phyloP scores from a whole-genome alignment of 1,284 basidiomycete genomes.

The Tetrapyrgos nigripes region DNA sequence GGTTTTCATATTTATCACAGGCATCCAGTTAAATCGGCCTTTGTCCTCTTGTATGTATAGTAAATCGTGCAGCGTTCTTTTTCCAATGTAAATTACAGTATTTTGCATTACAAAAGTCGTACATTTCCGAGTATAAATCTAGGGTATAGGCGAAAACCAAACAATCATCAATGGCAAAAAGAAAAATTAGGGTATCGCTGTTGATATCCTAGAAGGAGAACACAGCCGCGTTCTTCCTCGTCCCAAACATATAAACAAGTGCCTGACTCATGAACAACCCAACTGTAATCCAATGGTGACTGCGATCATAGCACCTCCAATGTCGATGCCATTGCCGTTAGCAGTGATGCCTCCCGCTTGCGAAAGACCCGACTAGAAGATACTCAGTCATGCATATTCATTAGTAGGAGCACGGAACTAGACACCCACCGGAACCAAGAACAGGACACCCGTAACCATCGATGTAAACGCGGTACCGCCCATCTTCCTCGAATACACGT shows the following conservation, averaged over 20 bases:
- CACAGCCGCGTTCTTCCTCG: conserved; percentile 81
- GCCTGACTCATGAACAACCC: conserved; percentile 90
- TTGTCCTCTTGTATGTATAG: too few species aligned
- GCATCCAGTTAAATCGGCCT: too few species aligned
- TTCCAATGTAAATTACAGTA: too few species aligned
- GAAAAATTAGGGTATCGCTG: neutral
- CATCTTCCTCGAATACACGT: conserved; percentile 84
- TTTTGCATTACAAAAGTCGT: too few species aligned
- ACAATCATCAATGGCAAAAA: neutral
- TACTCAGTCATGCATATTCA: conserved; percentile 3
- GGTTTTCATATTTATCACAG: too few species aligned
- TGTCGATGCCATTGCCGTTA: conserved; percentile 74
- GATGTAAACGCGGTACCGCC: conserved; percentile 90
- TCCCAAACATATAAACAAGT: conserved; percentile 85
- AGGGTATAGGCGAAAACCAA: neutral
- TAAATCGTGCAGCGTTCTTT: too few species aligned
- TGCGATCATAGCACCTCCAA: conserved; percentile 85
- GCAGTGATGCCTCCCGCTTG: conserved; percentile 83
- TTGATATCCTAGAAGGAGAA: conserved; percentile 68
- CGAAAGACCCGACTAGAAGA: conserved; percentile 78
- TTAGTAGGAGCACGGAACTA: neutral
- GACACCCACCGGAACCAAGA: conserved; percentile 77
- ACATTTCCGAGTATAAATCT: too few species aligned
- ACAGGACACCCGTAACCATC: conserved; percentile 88
- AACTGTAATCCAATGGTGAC: conserved; percentile 92